Evolutionary conservation across 2,329 filamentous ascomycete species (phyloP).

Genomic region (Sporothrix inflata): DNA sequence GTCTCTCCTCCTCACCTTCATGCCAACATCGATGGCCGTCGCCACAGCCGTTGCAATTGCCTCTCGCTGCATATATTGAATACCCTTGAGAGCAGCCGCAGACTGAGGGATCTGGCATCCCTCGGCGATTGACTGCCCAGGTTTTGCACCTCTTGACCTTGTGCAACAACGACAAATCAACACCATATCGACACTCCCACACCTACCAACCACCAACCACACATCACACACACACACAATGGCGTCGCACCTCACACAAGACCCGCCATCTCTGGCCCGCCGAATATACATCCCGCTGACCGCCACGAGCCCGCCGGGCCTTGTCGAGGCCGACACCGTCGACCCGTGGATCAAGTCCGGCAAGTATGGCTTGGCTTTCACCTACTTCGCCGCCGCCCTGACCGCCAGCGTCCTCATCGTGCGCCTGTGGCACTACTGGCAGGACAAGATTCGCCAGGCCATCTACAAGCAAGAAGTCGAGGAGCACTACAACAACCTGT

Average conservation of each 20-base stretch:
- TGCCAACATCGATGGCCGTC: conserved; percentile 22
- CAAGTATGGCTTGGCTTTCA: conserved; percentile 86
- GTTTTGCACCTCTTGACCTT: neutral
- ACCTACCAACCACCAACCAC: neutral
- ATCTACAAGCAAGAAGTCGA: conserved; percentile 83
- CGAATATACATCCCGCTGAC: conserved; percentile 65
- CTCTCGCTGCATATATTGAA: conserved; percentile 28
- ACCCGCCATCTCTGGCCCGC: conserved; percentile 50
- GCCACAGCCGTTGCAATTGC: neutral
- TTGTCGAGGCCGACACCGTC: conserved; percentile 64
- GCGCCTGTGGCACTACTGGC: conserved; percentile 85
- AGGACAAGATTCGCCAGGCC: conserved; percentile 88
- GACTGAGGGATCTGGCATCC: conserved; percentile 30
- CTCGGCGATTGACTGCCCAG: conserved; percentile 10
- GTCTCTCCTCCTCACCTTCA: neutral
- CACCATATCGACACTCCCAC: neutral
- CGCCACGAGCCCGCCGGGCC: conserved; percentile 61
- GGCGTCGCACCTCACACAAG: conserved; percentile 15
- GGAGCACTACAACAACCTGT: conserved; percentile 61
- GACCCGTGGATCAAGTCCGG: conserved; percentile 82
- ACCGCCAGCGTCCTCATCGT: conserved; percentile 68
- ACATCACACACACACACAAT: neutral
- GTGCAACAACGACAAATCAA: neutral
- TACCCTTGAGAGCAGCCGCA: neutral
- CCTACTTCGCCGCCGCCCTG: conserved; percentile 80